These are phyloP conservation scores for Cordyceps cicadae DNA, from an alignment of 2,329 filamentous ascomycete genomes.

Conservation along the genomic window DNA sequence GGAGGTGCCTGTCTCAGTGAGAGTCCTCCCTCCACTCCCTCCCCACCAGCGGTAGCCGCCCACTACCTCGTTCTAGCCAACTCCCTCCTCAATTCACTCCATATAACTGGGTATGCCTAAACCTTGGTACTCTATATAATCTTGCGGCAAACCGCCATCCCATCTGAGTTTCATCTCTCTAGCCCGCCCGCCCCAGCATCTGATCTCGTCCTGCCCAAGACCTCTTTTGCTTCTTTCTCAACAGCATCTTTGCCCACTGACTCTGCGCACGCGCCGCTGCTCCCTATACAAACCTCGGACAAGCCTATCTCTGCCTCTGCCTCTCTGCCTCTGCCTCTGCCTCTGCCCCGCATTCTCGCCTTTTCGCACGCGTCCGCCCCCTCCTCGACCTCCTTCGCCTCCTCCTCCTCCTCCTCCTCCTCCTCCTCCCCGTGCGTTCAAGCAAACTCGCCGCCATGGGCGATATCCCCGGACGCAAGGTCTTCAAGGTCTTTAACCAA, in stretches of 20 bases:
- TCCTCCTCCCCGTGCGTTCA: constrained; percentile 5
- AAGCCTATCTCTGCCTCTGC: neutral
- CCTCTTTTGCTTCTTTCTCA: neutral
- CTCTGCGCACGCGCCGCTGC: neutral
- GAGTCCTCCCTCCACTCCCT: no score
- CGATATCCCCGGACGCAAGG: constrained; percentile 58
- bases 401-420: no score
- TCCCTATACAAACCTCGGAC: neutral
- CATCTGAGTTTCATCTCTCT: neutral
- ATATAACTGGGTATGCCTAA: no score
- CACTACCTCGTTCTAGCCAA: neutral
- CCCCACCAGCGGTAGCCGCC: neutral
- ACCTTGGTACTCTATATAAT: neutral
- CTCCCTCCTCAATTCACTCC: no score
- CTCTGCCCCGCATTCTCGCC: constrained; percentile 3
- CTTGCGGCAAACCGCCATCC: constrained; percentile 5
- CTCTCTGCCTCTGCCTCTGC: no score
- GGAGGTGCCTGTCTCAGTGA: no score
- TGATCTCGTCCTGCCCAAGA: neutral
- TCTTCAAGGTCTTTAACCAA: constrained; percentile 99
- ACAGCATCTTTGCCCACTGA: neutral
- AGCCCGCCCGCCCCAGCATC: neutral
- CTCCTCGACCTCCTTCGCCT: no score
- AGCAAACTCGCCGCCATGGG: constrained; percentile 21
- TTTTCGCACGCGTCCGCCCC: constrained; percentile 7